Percentiles rank a stretch among this genome's conserved stretches.
Conservation (phyloP, 2,329 filamentous ascomycete species). For the Hypoxylon sp. region DNA sequence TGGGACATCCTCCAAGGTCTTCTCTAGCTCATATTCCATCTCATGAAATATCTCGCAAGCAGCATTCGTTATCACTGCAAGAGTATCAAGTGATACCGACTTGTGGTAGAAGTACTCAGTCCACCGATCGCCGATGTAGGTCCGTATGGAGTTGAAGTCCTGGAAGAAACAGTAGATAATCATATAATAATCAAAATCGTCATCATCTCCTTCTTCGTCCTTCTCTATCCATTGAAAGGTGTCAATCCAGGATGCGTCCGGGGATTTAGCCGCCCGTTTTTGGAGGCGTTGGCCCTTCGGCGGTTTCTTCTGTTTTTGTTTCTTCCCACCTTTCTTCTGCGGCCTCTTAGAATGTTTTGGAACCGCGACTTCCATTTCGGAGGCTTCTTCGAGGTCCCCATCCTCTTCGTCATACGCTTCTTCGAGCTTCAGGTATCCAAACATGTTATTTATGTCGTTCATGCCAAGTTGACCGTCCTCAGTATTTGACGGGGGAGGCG, state of each 20-base stretch:
- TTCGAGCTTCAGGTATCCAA: constrained; percentile 49
- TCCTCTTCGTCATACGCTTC: constrained; percentile 36
- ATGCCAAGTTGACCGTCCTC: constrained; percentile 29
- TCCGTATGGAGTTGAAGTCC: constrained; percentile 54
- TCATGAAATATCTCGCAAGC: constrained; percentile 54
- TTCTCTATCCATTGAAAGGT: constrained; percentile 44
- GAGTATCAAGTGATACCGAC: constrained; percentile 46
- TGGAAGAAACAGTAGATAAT: constrained; percentile 57
- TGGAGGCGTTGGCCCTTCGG: constrained; percentile 18
- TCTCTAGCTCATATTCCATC: constrained; percentile 50
- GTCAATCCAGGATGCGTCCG: constrained; percentile 45
- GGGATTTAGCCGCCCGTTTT: constrained; percentile 11
- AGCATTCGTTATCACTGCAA: constrained; percentile 54
- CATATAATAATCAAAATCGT: constrained; percentile 54
- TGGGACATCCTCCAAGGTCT: constrained; percentile 36
- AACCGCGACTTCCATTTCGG: constrained; percentile 24
- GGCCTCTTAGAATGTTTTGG: constrained; percentile 16
- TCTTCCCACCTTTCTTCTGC: constrained; percentile 24
- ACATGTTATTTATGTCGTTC: constrained; percentile 51
- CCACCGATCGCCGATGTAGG: constrained; percentile 53
- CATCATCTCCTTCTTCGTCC: constrained; percentile 31
- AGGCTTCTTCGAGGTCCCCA: constrained; percentile 24
- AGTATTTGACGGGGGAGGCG: neutral
- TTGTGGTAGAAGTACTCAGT: constrained; percentile 53
- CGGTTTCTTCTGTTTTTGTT: constrained; percentile 32